Base-by-base conservation (phyloP, 139 green algal genomes). In the Ulvella scutata region DNA sequence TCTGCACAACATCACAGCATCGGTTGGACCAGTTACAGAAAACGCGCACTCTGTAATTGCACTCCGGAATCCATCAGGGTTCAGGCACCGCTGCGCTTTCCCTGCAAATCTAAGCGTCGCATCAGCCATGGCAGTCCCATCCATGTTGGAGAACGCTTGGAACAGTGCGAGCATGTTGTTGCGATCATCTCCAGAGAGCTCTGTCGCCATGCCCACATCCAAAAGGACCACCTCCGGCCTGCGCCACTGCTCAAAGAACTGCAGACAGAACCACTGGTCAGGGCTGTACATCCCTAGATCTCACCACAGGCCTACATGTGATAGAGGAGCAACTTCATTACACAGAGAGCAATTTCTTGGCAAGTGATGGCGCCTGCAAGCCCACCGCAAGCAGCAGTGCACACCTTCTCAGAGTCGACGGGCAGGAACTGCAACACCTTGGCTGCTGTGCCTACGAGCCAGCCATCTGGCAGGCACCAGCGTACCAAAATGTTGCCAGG, bases 151-250 rank as follows among this genome's bases (percentile, higher is more conserved):
- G 39, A 88, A 84, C 0, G 78, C 73, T 20, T 80, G 59, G 75
- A 89, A 89, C 74, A 89, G 82, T 2, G 81, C 75, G 35, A 85
- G 39, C 85, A 91, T 89, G 72, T 81, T 79, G 34, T 78, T 44
- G 75, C 88, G 83, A 79, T 97, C 88, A 6, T 85, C 72, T 26
- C 44, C 43, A 13, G 75, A 84, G 59, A 97, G 80, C 79, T 90
- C 85, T 1, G 86, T 94, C 21, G 88, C 88, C 92, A 96, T 96
- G 73, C 92, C 92, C n/a, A 92, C 90, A 67, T 96, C 89, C 40
- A 97, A 86, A 78, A 97, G 79, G 67, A 97, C 87, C 21, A 97
- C 86, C 33, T 76, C 77, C 3, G 88, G 87, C 74, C 86, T 83
- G 72, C 86, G 80, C 85, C 82, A 90, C 6, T 43, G 51, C 59